Conservation (phyloP, 257 asterid species). For the Echium plantagineum region DNA sequence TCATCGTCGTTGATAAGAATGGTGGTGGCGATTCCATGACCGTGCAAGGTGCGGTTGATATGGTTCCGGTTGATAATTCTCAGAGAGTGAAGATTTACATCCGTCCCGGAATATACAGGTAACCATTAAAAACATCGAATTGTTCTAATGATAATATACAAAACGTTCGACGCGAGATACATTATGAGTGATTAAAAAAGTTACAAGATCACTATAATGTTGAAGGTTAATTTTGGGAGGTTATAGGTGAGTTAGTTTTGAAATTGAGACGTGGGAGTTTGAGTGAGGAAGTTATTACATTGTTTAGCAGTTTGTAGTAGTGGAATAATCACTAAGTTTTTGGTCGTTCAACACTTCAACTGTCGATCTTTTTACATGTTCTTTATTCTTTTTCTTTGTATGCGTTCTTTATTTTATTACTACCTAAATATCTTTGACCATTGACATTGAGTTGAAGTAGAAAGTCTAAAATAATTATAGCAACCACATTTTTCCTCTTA, state of each 20-base stretch:
- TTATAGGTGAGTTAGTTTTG: too few relatives aligned
- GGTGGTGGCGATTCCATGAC: constrained; percentile 60
- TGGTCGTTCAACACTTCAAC: neutral
- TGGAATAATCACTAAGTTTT: neutral
- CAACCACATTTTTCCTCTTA: too few relatives aligned
- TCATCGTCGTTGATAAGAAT: constrained; percentile 42
- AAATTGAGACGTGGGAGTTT: too few relatives aligned
- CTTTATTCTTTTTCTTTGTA: neutral
- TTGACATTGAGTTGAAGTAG: too few relatives aligned
- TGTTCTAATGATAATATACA: neutral
- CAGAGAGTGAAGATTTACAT: constrained; percentile 46
- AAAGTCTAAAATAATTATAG: too few relatives aligned
- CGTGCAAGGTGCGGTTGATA: constrained; percentile 70
- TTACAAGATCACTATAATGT: neutral
- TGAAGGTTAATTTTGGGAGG: neutral
- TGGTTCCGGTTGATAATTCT: constrained; percentile 46
- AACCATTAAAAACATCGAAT: neutral
- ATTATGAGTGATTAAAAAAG: too few relatives aligned
- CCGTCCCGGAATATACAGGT: constrained; percentile 78
- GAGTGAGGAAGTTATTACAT: neutral
- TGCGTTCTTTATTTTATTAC: too few relatives aligned
- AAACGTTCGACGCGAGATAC: neutral
- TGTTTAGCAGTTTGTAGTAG: neutral
- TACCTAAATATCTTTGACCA: too few relatives aligned
- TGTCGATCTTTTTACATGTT: neutral